Conservation (phyloP, 1,284 basidiomycete species). For the Farysia itapuensis region DNA sequence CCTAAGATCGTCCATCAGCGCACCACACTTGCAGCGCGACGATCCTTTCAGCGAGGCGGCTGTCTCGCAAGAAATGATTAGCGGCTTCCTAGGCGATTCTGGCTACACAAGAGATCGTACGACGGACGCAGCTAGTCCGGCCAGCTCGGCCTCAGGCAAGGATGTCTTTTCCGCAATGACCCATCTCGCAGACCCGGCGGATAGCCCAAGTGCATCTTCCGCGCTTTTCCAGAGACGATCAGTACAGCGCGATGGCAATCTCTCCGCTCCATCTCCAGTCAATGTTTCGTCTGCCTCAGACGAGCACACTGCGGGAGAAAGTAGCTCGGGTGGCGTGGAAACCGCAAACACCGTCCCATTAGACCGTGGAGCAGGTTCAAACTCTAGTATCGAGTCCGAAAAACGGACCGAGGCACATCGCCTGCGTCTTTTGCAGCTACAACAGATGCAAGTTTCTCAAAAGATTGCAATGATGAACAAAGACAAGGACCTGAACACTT, state of each 20-base stretch:
- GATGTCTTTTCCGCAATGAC: constrained; percentile 1
- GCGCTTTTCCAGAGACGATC: constrained; percentile 44
- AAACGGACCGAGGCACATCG: constrained; percentile 33
- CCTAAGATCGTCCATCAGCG: constrained; percentile 32
- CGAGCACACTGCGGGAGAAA: neutral
- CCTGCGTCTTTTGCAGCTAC: constrained; percentile 26
- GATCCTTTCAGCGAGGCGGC: constrained; percentile 18
- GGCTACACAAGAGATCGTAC: constrained; percentile 26
- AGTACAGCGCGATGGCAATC: constrained; percentile 20
- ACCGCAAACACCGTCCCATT: neutral
- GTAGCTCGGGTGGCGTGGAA: constrained; percentile 1
- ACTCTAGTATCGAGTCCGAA: constrained; percentile 18
- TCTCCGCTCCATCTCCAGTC: constrained; percentile 36
- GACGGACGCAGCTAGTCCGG: neutral
- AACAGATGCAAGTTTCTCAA: constrained; percentile 34
- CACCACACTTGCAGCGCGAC: constrained; percentile 30
- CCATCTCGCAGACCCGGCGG: neutral
- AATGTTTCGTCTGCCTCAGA: constrained; percentile 4
- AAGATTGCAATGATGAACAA: constrained; percentile 22
- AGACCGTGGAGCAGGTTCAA: constrained; percentile 7
- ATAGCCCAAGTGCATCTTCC: constrained; percentile 14
- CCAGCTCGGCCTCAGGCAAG: constrained; percentile 1
- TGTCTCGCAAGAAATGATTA: constrained; percentile 20
- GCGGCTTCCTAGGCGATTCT: constrained; percentile 32
- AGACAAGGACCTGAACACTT: constrained; percentile 39